Base-by-base conservation (phyloP, 768 basidiomycete genomes). In the Paxillus ammoniavirescens region DNA sequence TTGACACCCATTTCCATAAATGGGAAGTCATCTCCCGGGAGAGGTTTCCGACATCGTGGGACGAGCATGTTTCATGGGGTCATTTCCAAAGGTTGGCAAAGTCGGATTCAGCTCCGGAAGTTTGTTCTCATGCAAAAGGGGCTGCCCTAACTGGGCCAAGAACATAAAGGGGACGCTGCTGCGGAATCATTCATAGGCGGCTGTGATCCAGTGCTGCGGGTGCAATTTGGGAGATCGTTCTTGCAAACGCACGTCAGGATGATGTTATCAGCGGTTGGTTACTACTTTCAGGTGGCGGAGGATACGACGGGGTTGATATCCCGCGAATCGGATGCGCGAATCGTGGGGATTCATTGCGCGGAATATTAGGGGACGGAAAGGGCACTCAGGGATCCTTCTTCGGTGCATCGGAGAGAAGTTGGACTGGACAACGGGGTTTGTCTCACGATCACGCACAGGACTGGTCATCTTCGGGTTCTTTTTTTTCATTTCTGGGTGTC, bases 21-120 rank as follows among this genome's bases (percentile, higher is more conserved):
- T 18, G 38, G 38, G 8, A 40, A 8, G n/a, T 40, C 38, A 40
- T 17, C 6, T 35, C 47, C 13, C 13, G 35, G 50, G 45, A 30
- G 42, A 48, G 36, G 17, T 52, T 52, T 43, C 42, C 44, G 59
- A 48, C 50, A 50, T 2, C 63, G 63, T 65, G 63, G 52, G 63
- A 59, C 17, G 21, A 33, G 23, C 36, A 15, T 42, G 35, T 31
- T n/a, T 48, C 15, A 30, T 26, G 18, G 35, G 52, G 28, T 37
- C 28, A 9, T 36, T 55, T 44, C 42, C 35, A 23, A 30, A 5
- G 15, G 36, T 37, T 12, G 36, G 12, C 15, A n/a, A 38, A n/a
- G 26, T 26, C 26, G 37, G 37, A 31, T 5, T 9, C 17, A 31
- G 26, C n/a, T 42, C 48, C 48, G 45, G 40, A 35, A 14, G 35